Evolutionary conservation across 2,329 filamentous ascomycete genomes (phyloP), one percentile per base, ranked within the genome.

Genomic region (Septoria linicola): DNA sequence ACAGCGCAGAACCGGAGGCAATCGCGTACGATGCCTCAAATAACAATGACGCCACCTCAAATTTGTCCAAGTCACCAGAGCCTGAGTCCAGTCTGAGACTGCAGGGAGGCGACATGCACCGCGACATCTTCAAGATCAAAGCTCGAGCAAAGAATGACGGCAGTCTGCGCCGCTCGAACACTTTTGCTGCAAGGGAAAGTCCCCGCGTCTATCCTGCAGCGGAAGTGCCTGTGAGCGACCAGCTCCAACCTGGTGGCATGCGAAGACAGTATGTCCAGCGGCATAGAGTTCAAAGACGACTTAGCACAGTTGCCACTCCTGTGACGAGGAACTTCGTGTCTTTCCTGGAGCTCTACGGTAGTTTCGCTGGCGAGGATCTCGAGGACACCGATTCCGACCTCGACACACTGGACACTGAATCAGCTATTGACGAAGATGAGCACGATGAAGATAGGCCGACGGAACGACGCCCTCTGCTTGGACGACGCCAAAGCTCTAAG

Each of bases 81-180:
- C 58, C 58, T 21, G 80, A 85, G 53, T 89, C 85, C 1, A 90
- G 87, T 0, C 73, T 90, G 46, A 81, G 76, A 52, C 75, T 90
- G 2, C 86, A 87, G 63, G 87, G 87, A 44, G 87, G 87, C 34
- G 87, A 91, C 62, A 85, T 91, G 17, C 87, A 90, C 66, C 83
- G 87, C 27, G 85, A 88, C 62, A 79, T 91, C 27, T 91, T 87
- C 77, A 86, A 82, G 65, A 83, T 89, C 61, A 82, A 84, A 55
- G 81, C 83, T 13, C 76, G 81, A 32, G 71, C 67, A 68, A 78
- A 63, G 61, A 66, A 69, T 32, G 50, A 53, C 13, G 44, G 46
- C 17, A 47, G 45, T 3, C 68, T 71, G 10, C 68, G 67, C 49
- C 79, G 87, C 55, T 76, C 87, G 13, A 79, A 79, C 46, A 89